These are phyloP conservation scores for Phytopythium montanum DNA, from an alignment of 352 stramenopile species.

Conservation along the genomic window DNA sequence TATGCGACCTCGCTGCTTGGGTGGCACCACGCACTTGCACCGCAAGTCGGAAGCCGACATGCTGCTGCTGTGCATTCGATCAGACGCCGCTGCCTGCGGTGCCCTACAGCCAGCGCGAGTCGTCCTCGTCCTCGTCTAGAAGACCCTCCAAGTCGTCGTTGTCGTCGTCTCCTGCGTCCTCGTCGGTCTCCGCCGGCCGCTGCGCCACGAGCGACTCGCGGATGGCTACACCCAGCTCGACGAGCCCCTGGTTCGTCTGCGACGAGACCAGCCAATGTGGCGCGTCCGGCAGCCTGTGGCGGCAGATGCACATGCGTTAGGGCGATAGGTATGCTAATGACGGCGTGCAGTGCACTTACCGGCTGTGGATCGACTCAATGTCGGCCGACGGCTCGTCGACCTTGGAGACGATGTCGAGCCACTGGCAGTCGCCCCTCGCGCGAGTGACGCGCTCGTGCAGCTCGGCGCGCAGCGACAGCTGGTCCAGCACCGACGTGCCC, in stretches of 20 bases:
- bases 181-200: not conserved
- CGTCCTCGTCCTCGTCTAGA: not conserved
- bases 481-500: slow-evolving; percentile 55
- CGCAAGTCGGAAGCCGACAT: too few relatives aligned
- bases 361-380: slow-evolving; percentile 25
- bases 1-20: too few relatives aligned
- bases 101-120: not conserved
- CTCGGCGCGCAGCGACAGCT: slow-evolving; percentile 72
- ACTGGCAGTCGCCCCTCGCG: slow-evolving; percentile 44
- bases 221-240: slow-evolving; percentile 52
- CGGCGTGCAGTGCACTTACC: slow-evolving; percentile 15
- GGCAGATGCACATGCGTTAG: not conserved
- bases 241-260: slow-evolving; percentile 74
- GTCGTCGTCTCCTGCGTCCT: not conserved
- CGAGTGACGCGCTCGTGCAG: slow-evolving; percentile 44
- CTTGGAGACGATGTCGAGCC: slow-evolving; percentile 87
- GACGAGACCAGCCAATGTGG: slow-evolving; percentile 46
- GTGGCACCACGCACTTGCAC: too few relatives aligned
- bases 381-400: slow-evolving; percentile 60
- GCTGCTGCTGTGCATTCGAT: too few relatives aligned
- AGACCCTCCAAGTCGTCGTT: too few relatives aligned
- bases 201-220: slow-evolving; percentile 39
- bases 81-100: too few relatives aligned
- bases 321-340: too few relatives aligned
- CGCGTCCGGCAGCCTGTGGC: slow-evolving; percentile 18